These are phyloP conservation scores for Pichia sporocuriosa DNA, from an alignment of 805 yeast species.

Conservation along the genomic window DNA sequence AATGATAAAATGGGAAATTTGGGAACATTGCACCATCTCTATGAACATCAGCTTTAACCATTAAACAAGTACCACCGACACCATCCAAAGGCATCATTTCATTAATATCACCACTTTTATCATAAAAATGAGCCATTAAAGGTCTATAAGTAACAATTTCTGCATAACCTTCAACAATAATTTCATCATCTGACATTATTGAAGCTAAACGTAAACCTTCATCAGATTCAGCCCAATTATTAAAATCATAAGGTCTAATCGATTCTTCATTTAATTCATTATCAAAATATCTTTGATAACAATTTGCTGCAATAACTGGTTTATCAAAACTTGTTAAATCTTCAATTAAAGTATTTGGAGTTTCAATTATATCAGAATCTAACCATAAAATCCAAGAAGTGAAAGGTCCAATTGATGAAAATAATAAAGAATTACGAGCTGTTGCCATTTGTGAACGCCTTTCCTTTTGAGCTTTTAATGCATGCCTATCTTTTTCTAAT, in stretches of 20 bases:
- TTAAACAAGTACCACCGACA: slow-evolving; percentile 94
- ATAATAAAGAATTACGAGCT: slow-evolving; percentile 86
- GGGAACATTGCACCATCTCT: slow-evolving; percentile 99
- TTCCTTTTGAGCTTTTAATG: slow-evolving; percentile 75
- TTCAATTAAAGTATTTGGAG: slow-evolving; percentile 77
- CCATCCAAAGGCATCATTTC: slow-evolving; percentile 87
- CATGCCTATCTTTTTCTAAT: slow-evolving; percentile 84
- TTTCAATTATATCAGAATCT: slow-evolving; percentile 89
- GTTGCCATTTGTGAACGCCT: slow-evolving; percentile 88
- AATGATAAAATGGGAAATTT: slow-evolving; percentile 92
- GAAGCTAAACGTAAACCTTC: slow-evolving; percentile 73
- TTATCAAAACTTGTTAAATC: slow-evolving; percentile 81
- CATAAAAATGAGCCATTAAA: slow-evolving; percentile 85
- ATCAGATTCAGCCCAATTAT: slow-evolving; percentile 89
- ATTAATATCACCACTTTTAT: slow-evolving; percentile 51
- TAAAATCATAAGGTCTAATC: slow-evolving; percentile 88
- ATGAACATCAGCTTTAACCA: slow-evolving; percentile 96
- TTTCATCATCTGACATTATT: slow-evolving; percentile 76
- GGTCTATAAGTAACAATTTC: slow-evolving; percentile 94
- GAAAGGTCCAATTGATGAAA: slow-evolving; percentile 81
- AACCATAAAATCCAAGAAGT: slow-evolving; percentile 96
- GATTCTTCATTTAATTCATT: slow-evolving; percentile 44
- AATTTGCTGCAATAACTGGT: slow-evolving; percentile 87
- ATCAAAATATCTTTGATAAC: slow-evolving; percentile 75
- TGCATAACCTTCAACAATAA: slow-evolving; percentile 88